A percentile compares a stretch with the other conserved stretches of the same genome.
Evolutionary conservation across 441 rosid genomes (phyloP).

Genomic region (Gossypium gossypioides): DNA sequence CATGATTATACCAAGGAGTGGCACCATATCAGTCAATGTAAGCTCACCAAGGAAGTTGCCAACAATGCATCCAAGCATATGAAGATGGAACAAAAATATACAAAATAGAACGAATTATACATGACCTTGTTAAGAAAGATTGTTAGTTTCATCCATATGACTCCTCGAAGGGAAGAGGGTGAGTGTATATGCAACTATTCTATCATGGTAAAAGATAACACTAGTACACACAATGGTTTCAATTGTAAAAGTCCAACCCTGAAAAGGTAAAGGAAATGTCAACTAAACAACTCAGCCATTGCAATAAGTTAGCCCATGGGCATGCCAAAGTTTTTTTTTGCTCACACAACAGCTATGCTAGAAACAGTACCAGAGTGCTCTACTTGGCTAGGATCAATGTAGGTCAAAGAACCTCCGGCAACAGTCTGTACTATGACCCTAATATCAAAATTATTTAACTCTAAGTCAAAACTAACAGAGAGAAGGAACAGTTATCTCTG

Average conservation of each 20-base stretch:
- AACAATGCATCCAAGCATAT: not conserved
- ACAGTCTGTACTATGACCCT: not conserved
- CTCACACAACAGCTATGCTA: not conserved
- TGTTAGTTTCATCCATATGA: not conserved
- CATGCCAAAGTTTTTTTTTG: not conserved
- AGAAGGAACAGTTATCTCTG: not conserved
- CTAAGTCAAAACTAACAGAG: not conserved
- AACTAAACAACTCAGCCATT: not conserved
- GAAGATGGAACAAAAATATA: not conserved
- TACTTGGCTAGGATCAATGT: not conserved
- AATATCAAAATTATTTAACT: constrained; percentile 2
- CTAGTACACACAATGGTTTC: not conserved
- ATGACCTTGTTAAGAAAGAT: not conserved
- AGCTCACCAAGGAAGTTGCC: not conserved
- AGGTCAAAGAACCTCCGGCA: not conserved
- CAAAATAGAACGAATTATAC: not conserved
- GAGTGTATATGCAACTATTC: not conserved
- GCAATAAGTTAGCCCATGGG: not conserved
- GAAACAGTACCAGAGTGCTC: not conserved
- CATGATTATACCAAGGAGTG: not conserved
- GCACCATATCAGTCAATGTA: not conserved
- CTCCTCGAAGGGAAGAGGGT: not conserved
- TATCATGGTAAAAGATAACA: not conserved
- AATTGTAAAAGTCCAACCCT: not conserved
- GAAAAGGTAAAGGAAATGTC: not conserved